Percentiles rank a stretch among this genome's conserved stretches.
Evolutionary conservation across 2,329 filamentous ascomycete genomes (phyloP).

Genomic region (Colletotrichum sp.): DNA sequence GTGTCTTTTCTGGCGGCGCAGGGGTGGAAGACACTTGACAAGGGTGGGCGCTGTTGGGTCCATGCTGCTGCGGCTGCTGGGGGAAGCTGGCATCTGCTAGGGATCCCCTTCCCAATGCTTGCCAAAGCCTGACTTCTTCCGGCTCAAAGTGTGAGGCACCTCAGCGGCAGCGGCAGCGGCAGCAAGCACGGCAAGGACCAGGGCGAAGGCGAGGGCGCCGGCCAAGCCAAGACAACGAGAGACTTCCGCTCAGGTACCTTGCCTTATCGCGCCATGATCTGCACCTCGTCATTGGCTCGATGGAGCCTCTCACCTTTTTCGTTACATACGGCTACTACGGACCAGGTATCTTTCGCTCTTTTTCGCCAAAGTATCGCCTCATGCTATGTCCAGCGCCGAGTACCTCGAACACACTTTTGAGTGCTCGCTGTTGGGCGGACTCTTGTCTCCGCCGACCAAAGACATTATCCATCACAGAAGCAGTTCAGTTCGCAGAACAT

Average conservation of each 20-base stretch:
- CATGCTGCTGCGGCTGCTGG: neutral
- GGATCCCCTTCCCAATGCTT: neutral
- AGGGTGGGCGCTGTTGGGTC: conserved; percentile 1
- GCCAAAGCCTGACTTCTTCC: neutral
- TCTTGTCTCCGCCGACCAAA: neutral
- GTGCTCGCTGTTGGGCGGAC: neutral
- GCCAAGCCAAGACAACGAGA: neutral
- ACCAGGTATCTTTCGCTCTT: neutral
- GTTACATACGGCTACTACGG: neutral
- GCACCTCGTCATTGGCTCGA: conserved; percentile 14
- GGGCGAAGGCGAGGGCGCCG: neutral
- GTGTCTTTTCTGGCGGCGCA: neutral
- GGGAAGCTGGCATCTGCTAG: neutral
- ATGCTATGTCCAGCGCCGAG: neutral
- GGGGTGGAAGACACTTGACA: neutral
- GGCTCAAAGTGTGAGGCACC: neutral
- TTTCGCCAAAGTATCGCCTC: neutral
- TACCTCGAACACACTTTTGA: neutral
- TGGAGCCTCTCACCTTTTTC: conserved; percentile 15
- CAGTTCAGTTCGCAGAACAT: neutral
- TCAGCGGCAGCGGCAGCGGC: neutral
- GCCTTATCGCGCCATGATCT: conserved; percentile 21
- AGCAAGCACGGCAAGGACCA: neutral
- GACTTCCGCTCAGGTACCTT: conserved; percentile 15
- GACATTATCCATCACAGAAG: neutral